These are phyloP conservation scores for Chalciporus sp. DNA, from an alignment of 1,284 basidiomycete genomes.

Conservation along the genomic window DNA sequence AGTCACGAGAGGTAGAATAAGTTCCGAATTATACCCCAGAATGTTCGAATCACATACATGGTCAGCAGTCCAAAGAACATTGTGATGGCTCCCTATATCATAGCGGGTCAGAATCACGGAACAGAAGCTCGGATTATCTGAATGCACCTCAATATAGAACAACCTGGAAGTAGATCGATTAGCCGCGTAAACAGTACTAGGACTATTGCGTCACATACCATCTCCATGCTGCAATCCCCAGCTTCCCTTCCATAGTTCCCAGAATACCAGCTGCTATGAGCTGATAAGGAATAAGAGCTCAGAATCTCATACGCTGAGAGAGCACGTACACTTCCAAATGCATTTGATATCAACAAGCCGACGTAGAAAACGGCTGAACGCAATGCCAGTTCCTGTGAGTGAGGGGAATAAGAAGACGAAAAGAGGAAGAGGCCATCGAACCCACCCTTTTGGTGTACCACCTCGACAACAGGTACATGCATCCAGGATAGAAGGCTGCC, in stretches of 20 bases:
- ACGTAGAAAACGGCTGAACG: conserved; percentile 71
- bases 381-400: conserved; percentile 60
- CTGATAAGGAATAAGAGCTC: conserved; percentile 30
- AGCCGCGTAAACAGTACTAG: neutral
- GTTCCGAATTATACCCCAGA: neutral
- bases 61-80: conserved; percentile 56
- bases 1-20: neutral
- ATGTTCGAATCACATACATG: conserved; percentile 43
- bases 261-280: conserved; percentile 73
- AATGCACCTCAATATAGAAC: conserved; percentile 62
- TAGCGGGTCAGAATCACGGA: neutral
- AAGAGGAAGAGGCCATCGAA: neutral
- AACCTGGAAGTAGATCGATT: conserved; percentile 37
- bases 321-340: conserved; percentile 65
- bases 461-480: conserved; percentile 60
- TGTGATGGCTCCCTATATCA: conserved; percentile 54
- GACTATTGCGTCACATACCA: conserved; percentile 46
- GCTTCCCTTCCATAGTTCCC: conserved; percentile 64
- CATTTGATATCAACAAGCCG: conserved; percentile 72
- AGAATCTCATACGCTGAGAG: conserved; percentile 6
- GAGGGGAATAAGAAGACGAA: neutral
- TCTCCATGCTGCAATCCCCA: conserved; percentile 72
- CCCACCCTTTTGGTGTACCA: conserved; percentile 67
- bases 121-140: neutral
- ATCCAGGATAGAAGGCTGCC: conserved; percentile 68